Evolutionary conservation across 345 rosid species (phyloP), one percentile per base, ranked within the genome.

Genomic region (Adansonia digitata): DNA sequence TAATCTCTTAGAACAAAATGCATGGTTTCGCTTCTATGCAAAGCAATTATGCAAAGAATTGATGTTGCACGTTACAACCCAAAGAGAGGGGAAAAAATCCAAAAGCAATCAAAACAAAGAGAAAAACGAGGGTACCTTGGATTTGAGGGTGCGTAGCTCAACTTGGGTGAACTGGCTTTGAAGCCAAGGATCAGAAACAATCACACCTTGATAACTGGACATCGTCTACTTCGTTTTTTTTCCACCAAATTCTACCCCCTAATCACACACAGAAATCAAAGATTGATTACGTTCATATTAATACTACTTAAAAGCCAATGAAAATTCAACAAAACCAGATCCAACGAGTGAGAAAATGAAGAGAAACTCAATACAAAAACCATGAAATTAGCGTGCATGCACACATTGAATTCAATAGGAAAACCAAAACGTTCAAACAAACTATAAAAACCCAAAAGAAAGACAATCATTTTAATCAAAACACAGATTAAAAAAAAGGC

Each of bases 81-180:
- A 0, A 5, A 13, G 15, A 5, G 29, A 13, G 9, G 46, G 46
- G 8, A 62, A 62, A 61, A 62, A 62, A 24, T 26, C 34, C 34
- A 53, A 53, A 29, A 37, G 53, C 51, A 24, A 13, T 20, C 20
- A 26, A 29, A 45, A 2, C 1, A 70, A 75, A 18, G 22, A 48
- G 13, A 57, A 63, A 20, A 46, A 13, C 13, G 2, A 53, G 8
- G n/a, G 26, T 80, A 92, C 98, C 94, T 88, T 89, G 64, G 99
- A 90, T 85, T 96, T 96, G 56, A 96, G 97, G 53, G 94, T 86
- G 14, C 98, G 98, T 18, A 93, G 85, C 82, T 96, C 97, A n/a
- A 96, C 99, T 85, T 95, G 99, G 64, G 99, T 95, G 90, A 95
- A 95, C 80, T 95, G 97, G 82, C 99, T 86, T 62, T 95, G 99